Percentiles rank a stretch among this genome's conserved stretches.
phyloP scores from a whole-genome alignment of 2,329 filamentous ascomycete genomes.

The Penicillium sp. region DNA sequence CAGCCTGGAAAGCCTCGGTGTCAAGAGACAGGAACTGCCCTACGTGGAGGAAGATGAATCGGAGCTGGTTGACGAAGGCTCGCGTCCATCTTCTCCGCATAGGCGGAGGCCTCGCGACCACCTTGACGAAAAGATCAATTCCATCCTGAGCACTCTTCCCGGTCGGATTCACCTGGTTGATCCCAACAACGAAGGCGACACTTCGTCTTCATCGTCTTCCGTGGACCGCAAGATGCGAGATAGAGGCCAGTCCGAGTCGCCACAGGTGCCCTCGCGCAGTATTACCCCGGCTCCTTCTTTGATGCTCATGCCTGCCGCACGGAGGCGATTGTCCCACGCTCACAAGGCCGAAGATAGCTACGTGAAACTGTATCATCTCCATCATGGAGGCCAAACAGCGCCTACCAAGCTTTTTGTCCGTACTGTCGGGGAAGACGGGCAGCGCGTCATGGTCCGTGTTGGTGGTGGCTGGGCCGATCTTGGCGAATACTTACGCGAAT shows the following conservation, averaged over 20 bases:
- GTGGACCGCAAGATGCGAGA: constrained; percentile 47
- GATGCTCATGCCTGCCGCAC: constrained; percentile 67
- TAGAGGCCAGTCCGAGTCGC: constrained; percentile 47
- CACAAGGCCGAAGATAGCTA: constrained; percentile 65
- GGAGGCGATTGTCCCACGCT: constrained; percentile 42
- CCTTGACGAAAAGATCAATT: constrained; percentile 78
- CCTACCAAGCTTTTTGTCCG: constrained; percentile 96
- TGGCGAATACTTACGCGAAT: constrained; percentile 92
- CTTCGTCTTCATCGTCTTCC: constrained; percentile 41
- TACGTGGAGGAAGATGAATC: constrained; percentile 31
- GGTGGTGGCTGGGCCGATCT: constrained; percentile 98
- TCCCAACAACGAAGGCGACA: constrained; percentile 46
- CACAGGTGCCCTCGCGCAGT: constrained; percentile 50
- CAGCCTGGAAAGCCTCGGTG: constrained; percentile 42
- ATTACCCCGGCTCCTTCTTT: constrained; percentile 70
- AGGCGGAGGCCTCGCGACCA: constrained; percentile 64
- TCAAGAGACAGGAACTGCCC: constrained; percentile 35
- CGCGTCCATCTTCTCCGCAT: constrained; percentile 49
- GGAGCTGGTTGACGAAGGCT: constrained; percentile 27
- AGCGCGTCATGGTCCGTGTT: constrained; percentile 96
- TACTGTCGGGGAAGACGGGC: constrained; percentile 84
- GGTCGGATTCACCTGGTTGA: constrained; percentile 76
- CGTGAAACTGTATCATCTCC: constrained; percentile 91
- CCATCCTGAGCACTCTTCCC: constrained; percentile 78
- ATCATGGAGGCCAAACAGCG: constrained; percentile 78